Percentiles rank a stretch among this genome's conserved stretches.
Evolutionary conservation across 768 basidiomycete genomes (phyloP).

Genomic region (Auricularia sp.): DNA sequence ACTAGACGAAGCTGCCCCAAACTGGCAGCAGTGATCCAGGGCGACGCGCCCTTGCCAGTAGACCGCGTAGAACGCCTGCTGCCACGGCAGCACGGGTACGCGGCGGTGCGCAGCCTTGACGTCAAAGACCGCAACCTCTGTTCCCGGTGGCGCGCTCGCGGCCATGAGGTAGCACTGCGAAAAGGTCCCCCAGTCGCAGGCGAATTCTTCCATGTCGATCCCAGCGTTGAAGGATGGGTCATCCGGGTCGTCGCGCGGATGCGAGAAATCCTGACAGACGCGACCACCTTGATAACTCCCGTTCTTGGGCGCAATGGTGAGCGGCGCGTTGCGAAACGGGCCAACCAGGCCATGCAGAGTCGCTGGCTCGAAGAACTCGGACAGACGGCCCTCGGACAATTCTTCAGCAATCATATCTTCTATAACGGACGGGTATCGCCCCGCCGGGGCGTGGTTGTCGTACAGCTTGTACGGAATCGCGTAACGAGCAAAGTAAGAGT

Average conservation of each 20-base stretch:
- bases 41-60: conserved; percentile 15
- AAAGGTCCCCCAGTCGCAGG: conserved; percentile 12
- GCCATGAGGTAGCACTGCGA: conserved; percentile 6
- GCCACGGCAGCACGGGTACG: not conserved
- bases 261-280: conserved; percentile 25
- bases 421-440: not conserved
- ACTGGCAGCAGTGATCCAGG: conserved; percentile 24
- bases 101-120: conserved; percentile 5
- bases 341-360: conserved; percentile 19
- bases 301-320: conserved; percentile 18
- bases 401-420: not conserved
- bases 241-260: conserved; percentile 15
- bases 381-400: not conserved
- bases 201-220: conserved; percentile 19
- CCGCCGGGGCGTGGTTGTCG: not conserved
- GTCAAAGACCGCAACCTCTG: conserved; percentile 8
- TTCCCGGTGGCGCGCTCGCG: conserved; percentile 5
- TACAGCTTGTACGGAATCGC: not conserved
- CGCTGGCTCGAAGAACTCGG: conserved; percentile 5
- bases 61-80: conserved; percentile 18
- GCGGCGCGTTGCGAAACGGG: conserved; percentile 20
- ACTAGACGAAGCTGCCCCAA: conserved; percentile 20
- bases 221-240: conserved; percentile 21
- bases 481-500: too few species aligned
- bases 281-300: not conserved